Conservation (phyloP, 805 yeast genomes). For the Cyberlindnera maritima region DNA sequence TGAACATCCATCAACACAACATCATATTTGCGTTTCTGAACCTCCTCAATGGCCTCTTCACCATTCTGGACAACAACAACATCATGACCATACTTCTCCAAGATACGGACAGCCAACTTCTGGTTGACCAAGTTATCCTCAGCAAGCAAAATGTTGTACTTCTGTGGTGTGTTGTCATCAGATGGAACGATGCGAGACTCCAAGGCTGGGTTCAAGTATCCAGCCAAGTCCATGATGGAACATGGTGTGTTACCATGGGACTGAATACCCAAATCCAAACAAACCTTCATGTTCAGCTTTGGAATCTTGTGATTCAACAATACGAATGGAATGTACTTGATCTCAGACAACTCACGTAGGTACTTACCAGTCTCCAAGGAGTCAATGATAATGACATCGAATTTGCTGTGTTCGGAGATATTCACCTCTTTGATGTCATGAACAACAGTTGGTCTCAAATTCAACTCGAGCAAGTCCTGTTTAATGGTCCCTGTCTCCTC, state of each 20-base stretch:
- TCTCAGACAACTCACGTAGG: constrained; percentile 67
- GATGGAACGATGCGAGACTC: constrained; percentile 80
- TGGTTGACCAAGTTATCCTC: constrained; percentile 88
- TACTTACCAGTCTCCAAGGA: constrained; percentile 70
- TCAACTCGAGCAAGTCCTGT: constrained; percentile 48
- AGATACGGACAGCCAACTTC: constrained; percentile 78
- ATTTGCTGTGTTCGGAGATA: constrained; percentile 49
- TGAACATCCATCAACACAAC: constrained; percentile 90
- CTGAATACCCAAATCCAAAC: constrained; percentile 82
- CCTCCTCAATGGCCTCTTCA: constrained; percentile 73
- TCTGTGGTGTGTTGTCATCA: constrained; percentile 72
- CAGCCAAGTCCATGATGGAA: constrained; percentile 75
- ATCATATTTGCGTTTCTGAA: constrained; percentile 63
- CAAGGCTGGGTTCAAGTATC: constrained; percentile 79
- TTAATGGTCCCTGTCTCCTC: constrained; percentile 50
- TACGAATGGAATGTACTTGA: constrained; percentile 83
- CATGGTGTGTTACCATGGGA: constrained; percentile 90
- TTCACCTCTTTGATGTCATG: constrained; percentile 55
- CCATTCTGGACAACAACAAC: constrained; percentile 87
- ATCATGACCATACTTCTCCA: constrained; percentile 81
- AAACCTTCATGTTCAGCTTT: constrained; percentile 72
- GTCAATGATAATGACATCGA: constrained; percentile 81
- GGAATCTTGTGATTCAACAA: constrained; percentile 74
- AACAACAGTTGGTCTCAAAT: constrained; percentile 62
- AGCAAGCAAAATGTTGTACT: constrained; percentile 73